Conservation (phyloP, 2,329 filamentous ascomycete species). For the Colletotrichum nymphaeae region DNA sequence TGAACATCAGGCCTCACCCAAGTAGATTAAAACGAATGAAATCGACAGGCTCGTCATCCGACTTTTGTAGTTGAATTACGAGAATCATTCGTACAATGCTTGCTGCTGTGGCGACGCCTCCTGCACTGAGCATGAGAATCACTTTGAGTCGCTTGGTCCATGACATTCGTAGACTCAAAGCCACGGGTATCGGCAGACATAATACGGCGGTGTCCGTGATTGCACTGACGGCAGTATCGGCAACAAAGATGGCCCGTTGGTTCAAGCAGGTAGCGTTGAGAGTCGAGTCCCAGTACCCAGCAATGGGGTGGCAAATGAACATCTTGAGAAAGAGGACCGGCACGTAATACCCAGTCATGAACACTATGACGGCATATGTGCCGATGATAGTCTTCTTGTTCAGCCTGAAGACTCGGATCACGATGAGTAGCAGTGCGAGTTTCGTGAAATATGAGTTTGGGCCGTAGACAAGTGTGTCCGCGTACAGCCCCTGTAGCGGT, state of each 20-base stretch:
- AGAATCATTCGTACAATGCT: constrained; percentile 45
- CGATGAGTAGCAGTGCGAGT: constrained; percentile 55
- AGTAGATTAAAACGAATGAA: constrained; percentile 30
- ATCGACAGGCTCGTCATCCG: constrained; percentile 37
- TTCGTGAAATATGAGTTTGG: constrained; percentile 55
- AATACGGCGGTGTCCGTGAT: constrained; percentile 46
- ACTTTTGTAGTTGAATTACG: constrained; percentile 38
- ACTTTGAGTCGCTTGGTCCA: constrained; percentile 44
- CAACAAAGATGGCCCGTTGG: constrained; percentile 45
- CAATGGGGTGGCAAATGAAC: constrained; percentile 52
- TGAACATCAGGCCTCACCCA: not conserved
- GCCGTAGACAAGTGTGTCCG: constrained; percentile 56
- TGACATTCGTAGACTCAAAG: constrained; percentile 46
- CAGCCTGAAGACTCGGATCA: constrained; percentile 54
- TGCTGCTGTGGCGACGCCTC: constrained; percentile 46
- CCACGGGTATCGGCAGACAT: constrained; percentile 44
- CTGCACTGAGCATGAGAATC: constrained; percentile 43
- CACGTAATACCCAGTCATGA: constrained; percentile 50
- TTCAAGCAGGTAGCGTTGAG: constrained; percentile 47
- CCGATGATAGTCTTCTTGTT: constrained; percentile 51
- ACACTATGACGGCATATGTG: constrained; percentile 50
- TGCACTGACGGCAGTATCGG: constrained; percentile 46
- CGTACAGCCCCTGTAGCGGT: constrained; percentile 42
- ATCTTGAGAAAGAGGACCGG: constrained; percentile 49
- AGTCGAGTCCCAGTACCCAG: constrained; percentile 51